These are phyloP conservation scores for Quercus glauca DNA, from an alignment of 306 rosid genomes.

Conservation along the genomic window DNA sequence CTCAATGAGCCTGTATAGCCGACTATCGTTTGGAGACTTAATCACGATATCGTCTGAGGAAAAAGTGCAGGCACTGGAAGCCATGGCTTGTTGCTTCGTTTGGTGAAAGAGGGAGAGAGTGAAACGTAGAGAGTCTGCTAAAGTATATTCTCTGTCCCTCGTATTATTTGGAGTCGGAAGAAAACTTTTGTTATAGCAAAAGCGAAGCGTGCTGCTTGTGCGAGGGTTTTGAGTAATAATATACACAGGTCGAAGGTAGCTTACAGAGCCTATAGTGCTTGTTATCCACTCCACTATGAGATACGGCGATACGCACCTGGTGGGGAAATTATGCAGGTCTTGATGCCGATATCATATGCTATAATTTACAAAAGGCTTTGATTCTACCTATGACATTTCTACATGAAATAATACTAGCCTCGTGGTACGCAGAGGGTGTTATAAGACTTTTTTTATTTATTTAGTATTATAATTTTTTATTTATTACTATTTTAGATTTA, in stretches of 20 bases:
- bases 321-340: not conserved
- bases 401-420: too few relatives aligned
- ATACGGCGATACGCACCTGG: not conserved
- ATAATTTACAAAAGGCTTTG: too few relatives aligned
- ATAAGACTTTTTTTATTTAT: too few relatives aligned
- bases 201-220: not conserved
- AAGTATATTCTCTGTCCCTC: not conserved
- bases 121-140: not conserved
- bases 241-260: not conserved
- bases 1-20: constrained; percentile 56
- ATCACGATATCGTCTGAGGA: constrained; percentile 58
- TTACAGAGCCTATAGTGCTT: not conserved
- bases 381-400: too few relatives aligned
- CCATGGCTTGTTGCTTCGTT: not conserved
- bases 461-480: too few relatives aligned
- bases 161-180: not conserved
- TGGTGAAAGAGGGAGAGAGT: not conserved
- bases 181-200: not conserved
- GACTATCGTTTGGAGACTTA: constrained; percentile 79
- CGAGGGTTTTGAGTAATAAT: not conserved
- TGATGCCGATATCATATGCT: too few relatives aligned
- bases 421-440: too few relatives aligned
- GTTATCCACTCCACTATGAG: not conserved
- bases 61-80: constrained; percentile 26
- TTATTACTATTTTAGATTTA: too few relatives aligned